Base-by-base conservation (phyloP, 257 asterid genomes). In the Plectranthus barbatus region DNA sequence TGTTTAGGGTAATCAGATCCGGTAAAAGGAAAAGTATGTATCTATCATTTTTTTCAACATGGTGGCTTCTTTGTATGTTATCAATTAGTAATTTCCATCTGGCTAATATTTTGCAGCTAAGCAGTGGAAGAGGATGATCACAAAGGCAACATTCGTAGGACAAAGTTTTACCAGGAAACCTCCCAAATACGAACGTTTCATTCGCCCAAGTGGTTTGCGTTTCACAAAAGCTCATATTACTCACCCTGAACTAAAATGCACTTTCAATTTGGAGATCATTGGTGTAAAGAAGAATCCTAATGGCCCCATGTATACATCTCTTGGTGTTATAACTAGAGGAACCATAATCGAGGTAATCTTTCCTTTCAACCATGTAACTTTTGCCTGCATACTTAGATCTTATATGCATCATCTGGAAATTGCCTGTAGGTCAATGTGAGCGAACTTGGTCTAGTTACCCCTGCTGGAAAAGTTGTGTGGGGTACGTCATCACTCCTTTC, bases 81-180 rank as follows among this genome's bases (percentile, higher is more conserved):
- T 13, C 59, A 39, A 52, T 24, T 67, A 23, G 7, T 77, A 58
- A 24, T 56, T 10, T 40, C 10, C 37, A n/a, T 31, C 51, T 9
- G 50, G 33, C 56, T 68, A 14, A 4, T 3, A 26, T 13, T 39
- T 67, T 70, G 72, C 88, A 92, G 99, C 97, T 56, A 92, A 92
- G 77, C 99, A 93, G 68, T 93, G 97, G 99, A 93, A 93, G 88
- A 89, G 99, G 75, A 93, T 93, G 99, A 80, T 93, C 76, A 93
- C 99, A 17, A 89, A 92, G 71, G 97, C 93, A 18, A 92, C 97
- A 7, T 92, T 92, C 44, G 96, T 92, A 0, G 99, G 99, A 46
- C 93, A 87, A 44, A 82, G 87, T 62, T 92, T 92, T 71, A 92
- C 97, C 1, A 89, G 99, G 74, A 92, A 92, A 68, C 99, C 99